Percentiles rank a stretch among this genome's conserved stretches.
Conservation (phyloP, 345 rosid species). For the Aquilaria malaccensis region DNA sequence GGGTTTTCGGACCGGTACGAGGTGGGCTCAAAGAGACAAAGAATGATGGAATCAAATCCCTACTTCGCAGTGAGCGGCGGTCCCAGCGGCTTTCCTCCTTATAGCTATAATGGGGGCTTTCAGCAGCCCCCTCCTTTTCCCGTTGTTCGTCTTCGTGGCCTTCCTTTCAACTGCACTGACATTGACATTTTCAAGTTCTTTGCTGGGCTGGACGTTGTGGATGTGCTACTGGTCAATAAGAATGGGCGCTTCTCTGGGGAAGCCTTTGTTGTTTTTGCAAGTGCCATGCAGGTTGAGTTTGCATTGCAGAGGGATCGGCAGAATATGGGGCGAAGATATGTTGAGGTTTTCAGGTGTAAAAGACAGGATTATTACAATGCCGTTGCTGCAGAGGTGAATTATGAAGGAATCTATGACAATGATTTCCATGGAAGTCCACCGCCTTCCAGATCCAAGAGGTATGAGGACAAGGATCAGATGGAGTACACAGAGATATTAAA, state of each 20-base stretch:
- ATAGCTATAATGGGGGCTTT: constrained; percentile 37
- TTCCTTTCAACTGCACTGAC: constrained; percentile 89
- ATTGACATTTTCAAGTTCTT: constrained; percentile 89
- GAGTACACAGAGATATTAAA: constrained; percentile 77
- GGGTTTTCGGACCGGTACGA: constrained; percentile 93
- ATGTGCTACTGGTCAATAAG: constrained; percentile 73
- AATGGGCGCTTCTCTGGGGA: constrained; percentile 81
- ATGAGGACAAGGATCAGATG: constrained; percentile 60
- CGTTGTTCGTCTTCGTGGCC: constrained; percentile 88
- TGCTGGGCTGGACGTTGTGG: constrained; percentile 87
- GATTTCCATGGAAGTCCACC: constrained; percentile 71
- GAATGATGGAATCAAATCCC: constrained; percentile 99
- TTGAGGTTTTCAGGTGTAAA: constrained; percentile 85
- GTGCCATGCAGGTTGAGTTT: constrained; percentile 73
- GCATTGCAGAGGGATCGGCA: constrained; percentile 85
- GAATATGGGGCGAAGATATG: constrained; percentile 86
- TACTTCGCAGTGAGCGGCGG: constrained; percentile 97
- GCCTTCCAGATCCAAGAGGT: constrained; percentile 61
- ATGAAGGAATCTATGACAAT: constrained; percentile 64
- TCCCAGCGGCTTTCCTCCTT: constrained; percentile 52
- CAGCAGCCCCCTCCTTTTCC: constrained; percentile 64
- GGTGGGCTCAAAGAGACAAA: constrained; percentile 99
- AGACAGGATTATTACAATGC: constrained; percentile 81
- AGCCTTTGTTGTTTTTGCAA: constrained; percentile 79
- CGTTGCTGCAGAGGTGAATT: constrained; percentile 76